A percentile compares a stretch with the other conserved stretches of the same genome.
Evolutionary conservation across 75 land plant genomes (phyloP).

Genomic region (Pinus albicaulis): DNA sequence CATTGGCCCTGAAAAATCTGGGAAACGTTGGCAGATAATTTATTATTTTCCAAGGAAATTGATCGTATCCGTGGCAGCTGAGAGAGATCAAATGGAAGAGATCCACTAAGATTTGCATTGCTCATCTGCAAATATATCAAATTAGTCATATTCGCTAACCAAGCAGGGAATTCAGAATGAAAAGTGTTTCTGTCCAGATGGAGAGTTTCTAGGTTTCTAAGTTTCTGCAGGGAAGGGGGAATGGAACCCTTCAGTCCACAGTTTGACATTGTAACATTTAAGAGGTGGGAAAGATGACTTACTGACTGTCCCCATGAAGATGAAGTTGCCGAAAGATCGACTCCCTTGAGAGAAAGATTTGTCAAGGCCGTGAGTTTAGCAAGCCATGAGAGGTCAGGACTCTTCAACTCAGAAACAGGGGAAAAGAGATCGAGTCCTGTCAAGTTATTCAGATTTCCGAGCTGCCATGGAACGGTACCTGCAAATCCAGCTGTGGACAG

Average conservation of each 20-base stretch:
- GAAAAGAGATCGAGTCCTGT: not conserved
- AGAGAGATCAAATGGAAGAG: slow-evolving; percentile 1
- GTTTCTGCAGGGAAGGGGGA: not conserved
- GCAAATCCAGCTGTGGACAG: slow-evolving; percentile 18
- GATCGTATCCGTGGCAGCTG: not conserved
- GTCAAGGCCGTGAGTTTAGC: not conserved
- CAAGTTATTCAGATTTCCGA: slow-evolving; percentile 35
- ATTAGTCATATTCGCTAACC: too few relatives aligned
- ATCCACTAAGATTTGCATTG: not conserved
- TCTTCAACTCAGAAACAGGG: not conserved
- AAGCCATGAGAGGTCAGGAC: not conserved
- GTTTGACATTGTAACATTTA: not conserved
- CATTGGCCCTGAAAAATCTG: not conserved
- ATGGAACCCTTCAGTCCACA: not conserved
- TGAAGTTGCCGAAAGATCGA: not conserved
- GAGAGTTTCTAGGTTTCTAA: not conserved
- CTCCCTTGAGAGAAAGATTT: not conserved
- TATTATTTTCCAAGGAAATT: not conserved
- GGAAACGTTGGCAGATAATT: not conserved
- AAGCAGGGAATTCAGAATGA: too few relatives aligned
- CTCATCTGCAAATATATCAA: not conserved
- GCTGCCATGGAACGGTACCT: slow-evolving; percentile 29
- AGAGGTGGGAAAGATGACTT: not conserved
- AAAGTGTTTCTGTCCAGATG: not conserved
- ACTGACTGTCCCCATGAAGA: not conserved